A percentile compares a stretch with the other conserved stretches of the same genome.
Conservation (phyloP, 2,329 filamentous ascomycete genomes). For the Penicillium griseofulvum region DNA sequence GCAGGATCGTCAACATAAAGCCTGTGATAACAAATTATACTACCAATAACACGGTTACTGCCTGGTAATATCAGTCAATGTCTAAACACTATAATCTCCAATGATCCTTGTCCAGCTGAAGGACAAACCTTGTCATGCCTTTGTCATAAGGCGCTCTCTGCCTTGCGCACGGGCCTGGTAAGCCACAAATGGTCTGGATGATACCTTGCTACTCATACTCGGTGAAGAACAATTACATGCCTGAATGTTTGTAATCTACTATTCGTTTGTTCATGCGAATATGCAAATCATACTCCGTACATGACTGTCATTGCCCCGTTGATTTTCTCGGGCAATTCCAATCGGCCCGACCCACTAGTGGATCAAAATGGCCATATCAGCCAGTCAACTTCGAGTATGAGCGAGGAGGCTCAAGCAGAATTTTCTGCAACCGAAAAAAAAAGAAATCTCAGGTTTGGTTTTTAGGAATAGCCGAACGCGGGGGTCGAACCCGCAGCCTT, state of each 20-base stretch:
- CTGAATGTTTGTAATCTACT: not conserved
- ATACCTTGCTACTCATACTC: not conserved
- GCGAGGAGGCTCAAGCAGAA: not conserved
- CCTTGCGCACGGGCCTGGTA: conserved; percentile 21
- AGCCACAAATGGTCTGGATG: conserved; percentile 8
- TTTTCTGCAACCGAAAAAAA: conserved; percentile 14
- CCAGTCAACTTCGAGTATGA: conserved; percentile 12
- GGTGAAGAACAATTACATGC: not conserved
- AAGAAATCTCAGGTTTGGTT: conserved; percentile 17
- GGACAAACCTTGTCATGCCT: conserved; percentile 5
- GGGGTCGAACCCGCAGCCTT: conserved; percentile 45
- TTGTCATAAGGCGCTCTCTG: conserved; percentile 14
- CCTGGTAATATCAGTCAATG: not conserved
- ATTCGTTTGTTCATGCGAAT: not conserved
- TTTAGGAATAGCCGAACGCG: conserved; percentile 39
- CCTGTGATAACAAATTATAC: not conserved
- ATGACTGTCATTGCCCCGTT: not conserved
- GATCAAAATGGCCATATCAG: not conserved
- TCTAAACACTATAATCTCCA: not conserved
- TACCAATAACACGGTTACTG: not conserved
- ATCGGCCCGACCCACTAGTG: conserved; percentile 15
- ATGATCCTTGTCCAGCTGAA: conserved; percentile 13
- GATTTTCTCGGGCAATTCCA: not conserved
- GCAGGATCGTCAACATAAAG: not conserved
- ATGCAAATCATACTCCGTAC: not conserved